Base-by-base conservation (phyloP, 768 basidiomycete species). In the Suillus alpinus region DNA sequence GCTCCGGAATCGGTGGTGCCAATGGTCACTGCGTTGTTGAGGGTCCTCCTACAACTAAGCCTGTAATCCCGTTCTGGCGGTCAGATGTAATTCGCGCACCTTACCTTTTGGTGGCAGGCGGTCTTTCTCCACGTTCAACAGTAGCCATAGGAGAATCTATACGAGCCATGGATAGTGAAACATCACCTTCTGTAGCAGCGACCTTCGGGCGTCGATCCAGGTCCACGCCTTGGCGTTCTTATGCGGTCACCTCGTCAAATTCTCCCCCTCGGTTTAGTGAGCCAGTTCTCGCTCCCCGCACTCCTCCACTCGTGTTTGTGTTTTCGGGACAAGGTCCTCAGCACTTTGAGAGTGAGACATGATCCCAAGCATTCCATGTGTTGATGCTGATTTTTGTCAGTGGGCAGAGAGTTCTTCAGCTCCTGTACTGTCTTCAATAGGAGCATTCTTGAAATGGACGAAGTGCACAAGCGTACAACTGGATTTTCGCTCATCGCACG, bases 1-100 rank as follows among this genome's bases (percentile, higher is more conserved):
- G 78, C 59, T 79, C 75, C 26, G 80, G 80, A 2, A 80, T 81
- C 46, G 78, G 79, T 23, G 80, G 80, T 8, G 72, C 74, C 2
- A 80, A 79, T 58, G 80, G 76, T 0, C 79, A 81, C 59, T 71
- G 67, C n/a, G 71, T 81, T 32, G 49, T 80, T 9, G 74, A 80
- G 64, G 69, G 68, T 13, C 72, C 76, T 8, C 43, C 40, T n/a
- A 20, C 40, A 7, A 41, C 57, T 57, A 43, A 44, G 40, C 16
- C 8, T 0, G 13, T 41, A 55, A 32, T n/a, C 10, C 10, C 20
- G 6, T 34, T n/a, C 36, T n/a, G 41, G 23, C 20, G 9, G n/a
- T 23, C 31, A 44, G n/a, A 8, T 34, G 10, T 43, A 13, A 7
- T 14, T 47, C n/a, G 8, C 6, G 18, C 40, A 7, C 40, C 40